phyloP scores from a whole-genome alignment of 129 eudicot species.

The Tagetes patula region DNA sequence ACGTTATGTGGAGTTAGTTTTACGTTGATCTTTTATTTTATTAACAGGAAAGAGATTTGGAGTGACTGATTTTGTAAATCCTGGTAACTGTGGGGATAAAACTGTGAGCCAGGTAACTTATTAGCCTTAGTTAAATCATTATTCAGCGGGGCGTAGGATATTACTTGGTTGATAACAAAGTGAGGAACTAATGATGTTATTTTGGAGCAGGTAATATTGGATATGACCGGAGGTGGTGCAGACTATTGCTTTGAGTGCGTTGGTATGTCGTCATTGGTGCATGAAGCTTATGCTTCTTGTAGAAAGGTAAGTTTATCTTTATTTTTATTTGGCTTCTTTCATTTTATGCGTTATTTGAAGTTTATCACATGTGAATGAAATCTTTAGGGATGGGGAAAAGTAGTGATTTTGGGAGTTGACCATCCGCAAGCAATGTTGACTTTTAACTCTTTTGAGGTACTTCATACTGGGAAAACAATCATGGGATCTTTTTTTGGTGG shows the following conservation, averaged over 20 bases:
- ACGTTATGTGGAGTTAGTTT: slow-evolving; percentile 10
- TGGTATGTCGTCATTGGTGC: slow-evolving; percentile 59
- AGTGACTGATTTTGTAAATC: slow-evolving; percentile 80
- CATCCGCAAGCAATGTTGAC: slow-evolving; percentile 49
- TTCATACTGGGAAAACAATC: slow-evolving; percentile 48
- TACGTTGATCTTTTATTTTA: neutral
- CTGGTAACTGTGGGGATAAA: slow-evolving; percentile 53
- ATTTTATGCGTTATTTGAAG: neutral
- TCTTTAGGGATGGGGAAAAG: slow-evolving; percentile 85
- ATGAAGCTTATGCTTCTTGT: slow-evolving; percentile 80
- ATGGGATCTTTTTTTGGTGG: slow-evolving; percentile 68
- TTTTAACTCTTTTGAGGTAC: slow-evolving; percentile 51
- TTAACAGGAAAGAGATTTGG: slow-evolving; percentile 72
- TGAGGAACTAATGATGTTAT: neutral
- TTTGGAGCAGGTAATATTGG: slow-evolving; percentile 49
- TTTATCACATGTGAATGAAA: neutral
- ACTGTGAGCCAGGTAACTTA: slow-evolving; percentile 69
- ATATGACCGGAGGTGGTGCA: slow-evolving; percentile 91
- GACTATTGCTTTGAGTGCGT: slow-evolving; percentile 97
- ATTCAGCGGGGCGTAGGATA: neutral
- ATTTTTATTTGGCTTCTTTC: neutral
- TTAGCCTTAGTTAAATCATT: neutral
- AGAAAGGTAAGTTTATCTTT: slow-evolving; percentile 55
- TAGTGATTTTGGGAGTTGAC: slow-evolving; percentile 69
- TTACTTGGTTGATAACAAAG: neutral